Base-by-base conservation (phyloP, 2,329 filamentous ascomycete genomes). In the Cercospora sp. region DNA sequence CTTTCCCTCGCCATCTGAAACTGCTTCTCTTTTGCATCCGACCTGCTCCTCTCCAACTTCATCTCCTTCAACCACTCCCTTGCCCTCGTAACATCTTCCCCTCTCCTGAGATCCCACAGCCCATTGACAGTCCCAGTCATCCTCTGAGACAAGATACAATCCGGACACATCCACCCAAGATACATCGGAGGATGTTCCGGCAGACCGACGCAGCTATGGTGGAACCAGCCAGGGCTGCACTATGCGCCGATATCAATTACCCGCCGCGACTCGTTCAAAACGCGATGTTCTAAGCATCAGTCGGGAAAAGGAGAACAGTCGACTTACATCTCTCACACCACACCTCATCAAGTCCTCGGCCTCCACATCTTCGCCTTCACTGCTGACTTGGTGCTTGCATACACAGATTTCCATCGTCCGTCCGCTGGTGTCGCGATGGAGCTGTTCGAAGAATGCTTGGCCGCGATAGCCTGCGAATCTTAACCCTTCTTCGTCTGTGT, bases 151-250 rank as follows among this genome's bases (percentile, higher is more conserved):
- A 39, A 26, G 8, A 60, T n/a, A 18, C 69, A 71, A 6, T 31
- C 30, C 1, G 60, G 62, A 58, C 70, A 72, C 62, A 66, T 69
- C 70, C 70, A 72, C 13, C 59, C 55, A 20, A 72, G 53, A 6
- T 45, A 18, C 28, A 60, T 59, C 1, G 70, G 68, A 26, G 68
- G 70, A 23, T 67, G 69, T 12, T 58, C 60, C 6, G 68, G 68
- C 3, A 72, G 59, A 4, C 60, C 57, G 12, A 68, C 70, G 28
- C 70, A 72, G 13, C 7, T 5, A 8, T 69, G 63, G 18, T 72
- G 70, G 55, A 70, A 72, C 64, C 65, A 69, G 16, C 60, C 64
- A 2, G 65, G 60, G 1, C 57, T n/a, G 39, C 70, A 72, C 63
- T 68, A 36, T 23, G 12, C 20, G 61, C 45, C 45, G 30, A 23